Evolutionary conservation across 1,284 basidiomycete genomes (phyloP).

Genomic region (Ceratobasidium sp.): DNA sequence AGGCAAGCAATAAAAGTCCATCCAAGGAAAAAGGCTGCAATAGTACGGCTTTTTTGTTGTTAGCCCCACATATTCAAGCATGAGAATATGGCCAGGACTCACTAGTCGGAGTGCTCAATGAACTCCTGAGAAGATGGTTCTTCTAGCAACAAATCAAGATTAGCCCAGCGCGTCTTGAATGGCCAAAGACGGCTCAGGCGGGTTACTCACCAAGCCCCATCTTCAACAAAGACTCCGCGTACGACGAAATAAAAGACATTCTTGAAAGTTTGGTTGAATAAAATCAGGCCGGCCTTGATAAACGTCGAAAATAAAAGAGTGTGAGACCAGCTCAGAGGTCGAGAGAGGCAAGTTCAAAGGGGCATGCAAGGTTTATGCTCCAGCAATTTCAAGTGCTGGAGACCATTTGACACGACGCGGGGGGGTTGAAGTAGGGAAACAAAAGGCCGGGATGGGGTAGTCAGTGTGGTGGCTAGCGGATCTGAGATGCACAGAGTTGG

Average conservation of each 20-base stretch:
- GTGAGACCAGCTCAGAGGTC: conserved; percentile 35
- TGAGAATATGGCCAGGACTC: conserved; percentile 43
- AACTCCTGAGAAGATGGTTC: conserved; percentile 49
- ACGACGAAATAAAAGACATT: conserved; percentile 9
- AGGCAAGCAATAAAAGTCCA: conserved; percentile 62
- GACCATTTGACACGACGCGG: neutral
- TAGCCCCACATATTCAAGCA: conserved; percentile 13
- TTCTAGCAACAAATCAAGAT: conserved; percentile 19
- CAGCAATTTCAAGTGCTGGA: neutral
- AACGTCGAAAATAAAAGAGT: conserved; percentile 21
- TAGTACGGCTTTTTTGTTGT: conserved; percentile 55
- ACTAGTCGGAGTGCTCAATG: conserved; percentile 53
- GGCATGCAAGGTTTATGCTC: conserved; percentile 26
- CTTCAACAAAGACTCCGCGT: conserved; percentile 14
- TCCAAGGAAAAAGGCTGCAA: conserved; percentile 62
- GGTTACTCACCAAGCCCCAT: conserved; percentile 34
- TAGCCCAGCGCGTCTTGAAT: neutral
- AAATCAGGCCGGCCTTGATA: conserved; percentile 28
- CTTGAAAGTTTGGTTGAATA: neutral
- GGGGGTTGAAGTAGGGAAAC: neutral
- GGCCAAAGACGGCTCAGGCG: neutral
- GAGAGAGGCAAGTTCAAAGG: neutral
- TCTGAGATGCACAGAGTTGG: neutral
- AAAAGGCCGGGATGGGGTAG: neutral
- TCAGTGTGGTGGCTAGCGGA: neutral